Evolutionary conservation across 192 early-diverging fungal genomes (phyloP).

Genomic region (Mortierella alpina): DNA sequence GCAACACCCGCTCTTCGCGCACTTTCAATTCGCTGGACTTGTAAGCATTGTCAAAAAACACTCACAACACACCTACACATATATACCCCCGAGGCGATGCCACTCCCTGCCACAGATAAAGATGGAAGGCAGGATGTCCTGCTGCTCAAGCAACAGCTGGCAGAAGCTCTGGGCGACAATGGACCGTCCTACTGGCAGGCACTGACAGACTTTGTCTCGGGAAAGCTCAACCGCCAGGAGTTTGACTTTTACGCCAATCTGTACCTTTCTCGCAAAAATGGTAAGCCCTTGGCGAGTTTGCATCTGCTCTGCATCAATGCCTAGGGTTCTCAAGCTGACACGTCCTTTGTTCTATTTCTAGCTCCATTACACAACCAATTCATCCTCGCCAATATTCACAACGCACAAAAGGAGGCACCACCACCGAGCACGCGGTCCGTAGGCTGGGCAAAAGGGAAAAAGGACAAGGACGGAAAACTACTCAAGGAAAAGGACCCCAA

Average conservation of each 20-base stretch:
- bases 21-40: too few relatives aligned
- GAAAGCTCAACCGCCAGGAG: conserved; percentile 80
- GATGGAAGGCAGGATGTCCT: conserved; percentile 64
- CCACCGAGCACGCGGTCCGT: conserved; percentile 71
- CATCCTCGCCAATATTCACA: conserved; percentile 82
- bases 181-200: conserved; percentile 82
- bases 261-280: conserved; percentile 64
- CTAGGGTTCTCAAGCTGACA: background rate
- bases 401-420: conserved; percentile 74
- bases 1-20: background rate
- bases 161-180: conserved; percentile 79
- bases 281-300: conserved; percentile 23
- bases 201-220: conserved; percentile 78
- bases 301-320: background rate
- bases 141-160: conserved; percentile 74
- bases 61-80: background rate
- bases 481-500: conserved; percentile 59
- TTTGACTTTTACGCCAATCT: conserved; percentile 84
- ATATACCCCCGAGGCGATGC: background rate
- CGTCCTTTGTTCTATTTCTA: conserved; percentile 12
- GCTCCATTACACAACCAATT: conserved; percentile 78
- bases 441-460: conserved; percentile 67
- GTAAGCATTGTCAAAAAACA: background rate
- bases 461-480: conserved; percentile 56
- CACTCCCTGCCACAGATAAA: conserved; percentile 29